Percentiles rank a stretch among this genome's conserved stretches.
Evolutionary conservation across 352 stramenopile genomes (phyloP).

Genomic region (Globisporangium camurandrum): DNA sequence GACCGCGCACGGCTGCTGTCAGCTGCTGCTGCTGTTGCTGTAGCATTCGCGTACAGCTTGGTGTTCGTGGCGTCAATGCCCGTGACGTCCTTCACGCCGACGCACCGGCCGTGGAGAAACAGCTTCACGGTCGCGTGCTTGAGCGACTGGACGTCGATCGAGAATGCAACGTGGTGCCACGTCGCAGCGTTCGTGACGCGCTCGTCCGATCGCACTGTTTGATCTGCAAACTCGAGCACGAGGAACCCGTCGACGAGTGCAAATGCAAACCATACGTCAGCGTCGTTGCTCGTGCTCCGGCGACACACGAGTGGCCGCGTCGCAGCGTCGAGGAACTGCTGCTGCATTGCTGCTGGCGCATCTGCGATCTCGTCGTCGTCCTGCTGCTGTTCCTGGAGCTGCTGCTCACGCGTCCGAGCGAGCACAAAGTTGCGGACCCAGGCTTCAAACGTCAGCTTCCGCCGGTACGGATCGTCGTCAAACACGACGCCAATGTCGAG

Average conservation of each 20-base stretch:
- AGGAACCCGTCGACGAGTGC: slow-evolving; percentile 33
- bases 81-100: slow-evolving; percentile 36
- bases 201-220: slow-evolving; percentile 37
- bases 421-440: slow-evolving; percentile 63
- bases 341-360: not conserved
- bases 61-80: slow-evolving; percentile 26
- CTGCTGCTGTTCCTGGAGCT: slow-evolving; percentile 27
- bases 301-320: slow-evolving; percentile 10
- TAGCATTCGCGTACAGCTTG: slow-evolving; percentile 2
- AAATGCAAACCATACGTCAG: slow-evolving; percentile 34
- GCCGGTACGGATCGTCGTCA: slow-evolving; percentile 76
- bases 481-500: slow-evolving; percentile 64
- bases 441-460: slow-evolving; percentile 68
- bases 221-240: slow-evolving; percentile 34
- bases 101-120: slow-evolving; percentile 48
- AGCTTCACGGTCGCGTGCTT: slow-evolving; percentile 45
- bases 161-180: slow-evolving; percentile 72
- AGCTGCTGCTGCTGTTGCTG: not conserved
- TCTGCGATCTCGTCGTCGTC: slow-evolving; percentile 7
- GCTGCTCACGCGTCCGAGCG: slow-evolving; percentile 19
- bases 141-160: slow-evolving; percentile 45
- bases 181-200: slow-evolving; percentile 26
- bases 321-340: slow-evolving; percentile 4
- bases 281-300: slow-evolving; percentile 9
- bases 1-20: slow-evolving; percentile 14